These are phyloP conservation scores for Sclerotinia spermophila DNA, from an alignment of 2,329 filamentous ascomycete genomes.

Conservation along the genomic window DNA sequence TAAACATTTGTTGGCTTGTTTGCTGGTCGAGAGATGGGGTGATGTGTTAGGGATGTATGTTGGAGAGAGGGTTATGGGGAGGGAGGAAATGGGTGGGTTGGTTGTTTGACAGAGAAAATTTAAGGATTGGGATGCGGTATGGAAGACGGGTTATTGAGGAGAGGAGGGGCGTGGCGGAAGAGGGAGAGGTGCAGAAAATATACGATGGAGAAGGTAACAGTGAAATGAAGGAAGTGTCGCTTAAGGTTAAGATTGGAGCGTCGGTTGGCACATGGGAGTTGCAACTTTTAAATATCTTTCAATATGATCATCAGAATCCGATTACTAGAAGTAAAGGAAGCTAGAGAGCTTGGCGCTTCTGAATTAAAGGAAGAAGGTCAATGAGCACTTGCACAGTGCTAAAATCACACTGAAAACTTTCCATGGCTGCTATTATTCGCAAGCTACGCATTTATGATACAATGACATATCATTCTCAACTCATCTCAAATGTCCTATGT, in stretches of 20 bases:
- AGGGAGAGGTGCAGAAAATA: slow-evolving; percentile 40
- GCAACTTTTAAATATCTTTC: neutral
- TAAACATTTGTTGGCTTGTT: slow-evolving; percentile 85
- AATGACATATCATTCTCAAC: slow-evolving; percentile 30
- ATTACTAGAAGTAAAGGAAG: neutral
- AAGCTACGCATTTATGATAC: slow-evolving; percentile 38
- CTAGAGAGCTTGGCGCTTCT: neutral
- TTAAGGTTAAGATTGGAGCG: neutral
- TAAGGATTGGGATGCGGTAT: slow-evolving; percentile 14
- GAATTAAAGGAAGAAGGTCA: neutral
- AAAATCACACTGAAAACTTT: slow-evolving; percentile 4
- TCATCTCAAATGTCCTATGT: slow-evolving; percentile 9
- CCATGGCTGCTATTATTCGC: slow-evolving; percentile 25
- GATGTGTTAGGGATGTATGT: slow-evolving; percentile 54
- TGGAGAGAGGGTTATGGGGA: slow-evolving; percentile 50
- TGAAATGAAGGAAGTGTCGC: neutral
- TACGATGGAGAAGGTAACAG: neutral
- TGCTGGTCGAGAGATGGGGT: slow-evolving; percentile 65
- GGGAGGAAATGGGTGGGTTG: slow-evolving; percentile 71
- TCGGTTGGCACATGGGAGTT: neutral
- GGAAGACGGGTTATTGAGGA: neutral
- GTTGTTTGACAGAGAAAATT: slow-evolving; percentile 28
- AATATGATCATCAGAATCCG: neutral
- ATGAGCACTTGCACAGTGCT: neutral
- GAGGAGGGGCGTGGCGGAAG: neutral